Base-by-base conservation (phyloP, 2,329 filamentous ascomycete genomes). In the Aspergillus floridensis region DNA sequence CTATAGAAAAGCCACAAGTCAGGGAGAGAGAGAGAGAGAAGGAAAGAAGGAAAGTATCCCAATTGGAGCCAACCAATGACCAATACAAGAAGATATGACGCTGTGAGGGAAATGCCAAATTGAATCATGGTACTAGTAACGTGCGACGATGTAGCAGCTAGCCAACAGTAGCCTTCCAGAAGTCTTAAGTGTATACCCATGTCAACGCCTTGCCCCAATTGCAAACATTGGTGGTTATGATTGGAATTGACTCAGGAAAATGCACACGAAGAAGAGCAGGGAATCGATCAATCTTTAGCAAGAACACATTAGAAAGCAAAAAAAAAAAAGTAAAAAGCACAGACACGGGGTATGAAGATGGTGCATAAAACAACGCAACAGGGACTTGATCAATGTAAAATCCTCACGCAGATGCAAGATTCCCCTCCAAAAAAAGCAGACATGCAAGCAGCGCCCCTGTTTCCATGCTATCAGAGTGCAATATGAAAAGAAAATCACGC, bases 301-400 rank as follows among this genome's bases (percentile, higher is more conserved):
- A 46, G 32, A 63, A 61, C 68, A 56, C 58, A 60, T 49, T 57
- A 48, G 54, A 56, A 58, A 56, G 32, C 41, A 10, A 26, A 10
- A 49, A 49, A 11, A 14, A 59, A 46, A 59, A 54, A 57, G n/a
- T n/a, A 56, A 53, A 57, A 55, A 62, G 59, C 57, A 64, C 63
- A 68, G 16, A 54, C 65, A 68, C 63, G 68, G 72, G 72, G 72
- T 74, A 75, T 73, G 72, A 70, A 65, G 63, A 68, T 64, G 61
- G 56, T 57, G 56, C 59, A 44, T 19, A 70, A 63, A 60, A 66
- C 65, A 58, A 61, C 58, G 64, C 63, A 65, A 55, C 41, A 59
- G 52, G 49, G 56, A 61, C 51, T 48, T 56, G 49, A 52, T 44
- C 44, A 62, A 59, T 58, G 58, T 32, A 49, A 19, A 61, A 65